These are phyloP conservation scores for Arabidopsis lyrata DNA, from an alignment of 441 rosid species.

Conservation along the genomic window DNA sequence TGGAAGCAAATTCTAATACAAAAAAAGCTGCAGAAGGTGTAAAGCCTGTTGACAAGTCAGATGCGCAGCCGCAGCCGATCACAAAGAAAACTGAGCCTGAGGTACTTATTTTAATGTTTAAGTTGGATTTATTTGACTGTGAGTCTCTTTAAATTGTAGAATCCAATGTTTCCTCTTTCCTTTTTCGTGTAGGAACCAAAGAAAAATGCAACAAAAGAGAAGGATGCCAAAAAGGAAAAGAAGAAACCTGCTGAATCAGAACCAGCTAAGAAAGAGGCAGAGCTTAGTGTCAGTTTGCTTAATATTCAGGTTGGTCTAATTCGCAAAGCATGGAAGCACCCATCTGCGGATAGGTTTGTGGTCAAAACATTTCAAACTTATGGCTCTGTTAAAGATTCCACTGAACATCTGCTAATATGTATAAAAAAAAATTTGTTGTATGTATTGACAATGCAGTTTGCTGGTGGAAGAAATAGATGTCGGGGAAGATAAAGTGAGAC, in stretches of 20 bases:
- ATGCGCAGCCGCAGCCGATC: slow-evolving; percentile 45
- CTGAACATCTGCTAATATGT: slow-evolving; percentile 18
- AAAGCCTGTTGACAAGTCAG: slow-evolving; percentile 56
- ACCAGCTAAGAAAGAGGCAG: slow-evolving; percentile 73
- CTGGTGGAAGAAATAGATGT: slow-evolving; percentile 97
- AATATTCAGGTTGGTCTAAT: slow-evolving; percentile 91
- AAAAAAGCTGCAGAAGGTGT: slow-evolving; percentile 53
- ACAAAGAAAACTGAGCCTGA: slow-evolving; percentile 57
- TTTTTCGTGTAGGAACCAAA: slow-evolving; percentile 43
- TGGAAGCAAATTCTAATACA: slow-evolving; percentile 55
- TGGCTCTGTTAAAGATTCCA: slow-evolving; percentile 16
- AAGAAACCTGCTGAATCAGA: slow-evolving; percentile 64
- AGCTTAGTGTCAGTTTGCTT: slow-evolving; percentile 87
- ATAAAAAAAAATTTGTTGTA: slow-evolving; percentile 16
- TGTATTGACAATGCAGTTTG: slow-evolving; percentile 62
- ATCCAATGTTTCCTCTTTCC: background rate
- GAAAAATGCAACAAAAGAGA: slow-evolving; percentile 59
- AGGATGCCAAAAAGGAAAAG: slow-evolving; percentile 58
- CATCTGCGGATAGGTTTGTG: slow-evolving; percentile 96
- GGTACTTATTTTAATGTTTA: slow-evolving; percentile 48
- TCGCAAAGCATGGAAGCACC: slow-evolving; percentile 95
- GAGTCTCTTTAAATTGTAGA: slow-evolving; percentile 3
- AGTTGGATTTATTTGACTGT: background rate
- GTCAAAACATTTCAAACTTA: slow-evolving; percentile 34
- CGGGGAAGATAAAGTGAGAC: slow-evolving; percentile 85